These are phyloP conservation scores for Fraxinus greggii DNA, from an alignment of 305 asterid species.

Conservation along the genomic window DNA sequence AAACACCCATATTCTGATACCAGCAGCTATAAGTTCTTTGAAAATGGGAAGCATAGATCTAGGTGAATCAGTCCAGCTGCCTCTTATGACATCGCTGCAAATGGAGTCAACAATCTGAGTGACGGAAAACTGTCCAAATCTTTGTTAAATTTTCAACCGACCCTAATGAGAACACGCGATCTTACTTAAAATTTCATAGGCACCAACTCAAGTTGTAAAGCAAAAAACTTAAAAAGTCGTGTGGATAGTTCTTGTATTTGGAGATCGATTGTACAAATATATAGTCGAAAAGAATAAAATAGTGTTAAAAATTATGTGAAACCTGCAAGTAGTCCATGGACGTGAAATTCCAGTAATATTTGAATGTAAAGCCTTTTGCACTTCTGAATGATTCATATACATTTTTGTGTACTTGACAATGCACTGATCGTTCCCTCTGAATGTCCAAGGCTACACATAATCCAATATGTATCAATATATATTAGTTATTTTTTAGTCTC, in stretches of 20 bases:
- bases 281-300: background rate
- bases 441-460: slow-evolving; percentile 39
- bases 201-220: background rate
- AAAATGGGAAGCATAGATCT: slow-evolving; percentile 57
- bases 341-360: slow-evolving; percentile 36
- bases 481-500: background rate
- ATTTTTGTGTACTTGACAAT: slow-evolving; percentile 48
- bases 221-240: background rate
- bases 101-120: background rate
- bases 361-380: slow-evolving; percentile 61
- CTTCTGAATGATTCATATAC: slow-evolving; percentile 49
- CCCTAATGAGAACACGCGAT: background rate
- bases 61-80: slow-evolving; percentile 61
- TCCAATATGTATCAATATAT: background rate
- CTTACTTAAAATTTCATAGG: background rate
- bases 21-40: slow-evolving; percentile 48
- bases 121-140: background rate
- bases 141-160: background rate
- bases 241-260: background rate
- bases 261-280: background rate
- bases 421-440: slow-evolving; percentile 56
- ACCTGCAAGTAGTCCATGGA: slow-evolving; percentile 67
- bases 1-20: slow-evolving; percentile 59
- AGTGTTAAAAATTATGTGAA: background rate
- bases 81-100: slow-evolving; percentile 45